phyloP scores from a whole-genome alignment of 768 basidiomycete species.

The Boletus vermiculosoides region DNA sequence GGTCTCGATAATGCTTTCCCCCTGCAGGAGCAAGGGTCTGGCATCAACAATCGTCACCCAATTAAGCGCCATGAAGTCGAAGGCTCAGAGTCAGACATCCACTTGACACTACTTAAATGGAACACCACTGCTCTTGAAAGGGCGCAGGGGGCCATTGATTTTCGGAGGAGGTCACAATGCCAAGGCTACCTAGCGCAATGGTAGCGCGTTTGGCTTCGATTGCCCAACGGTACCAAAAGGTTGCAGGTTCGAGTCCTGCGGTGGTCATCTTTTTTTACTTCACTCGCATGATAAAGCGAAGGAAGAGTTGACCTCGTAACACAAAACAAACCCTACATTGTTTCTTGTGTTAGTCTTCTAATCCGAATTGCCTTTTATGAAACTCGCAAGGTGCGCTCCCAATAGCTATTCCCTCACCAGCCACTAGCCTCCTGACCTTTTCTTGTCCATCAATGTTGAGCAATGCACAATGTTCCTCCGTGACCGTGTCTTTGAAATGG shows the following conservation, averaged over 20 bases:
- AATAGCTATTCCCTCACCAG: constrained; percentile 54
- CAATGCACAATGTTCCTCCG: constrained; percentile 52
- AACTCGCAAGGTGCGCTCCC: constrained; percentile 63
- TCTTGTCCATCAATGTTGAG: constrained; percentile 38
- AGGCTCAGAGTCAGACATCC: neutral
- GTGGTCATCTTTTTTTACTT: constrained; percentile 54
- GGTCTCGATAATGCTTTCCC: constrained; percentile 58
- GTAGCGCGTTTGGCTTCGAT: constrained; percentile 96
- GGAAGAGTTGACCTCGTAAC: neutral
- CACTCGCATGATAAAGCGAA: neutral
- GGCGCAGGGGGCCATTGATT: neutral
- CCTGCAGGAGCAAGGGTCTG: constrained; percentile 59
- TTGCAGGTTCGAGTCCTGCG: constrained; percentile 97
- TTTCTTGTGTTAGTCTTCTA: constrained; percentile 5
- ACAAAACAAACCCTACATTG: neutral
- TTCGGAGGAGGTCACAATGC: neutral
- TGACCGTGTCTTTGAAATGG: constrained; percentile 62
- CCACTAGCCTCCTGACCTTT: constrained; percentile 33
- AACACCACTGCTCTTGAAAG: neutral
- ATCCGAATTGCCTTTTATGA: constrained; percentile 36
- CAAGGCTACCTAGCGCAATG: constrained; percentile 81
- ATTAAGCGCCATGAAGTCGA: constrained; percentile 65
- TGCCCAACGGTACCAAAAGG: constrained; percentile 79
- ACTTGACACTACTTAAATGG: neutral
- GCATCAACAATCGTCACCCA: constrained; percentile 65